Percentiles rank a stretch among this genome's conserved stretches.
Conservation (phyloP, 1,284 basidiomycete species). For the Ustilago esculenta region DNA sequence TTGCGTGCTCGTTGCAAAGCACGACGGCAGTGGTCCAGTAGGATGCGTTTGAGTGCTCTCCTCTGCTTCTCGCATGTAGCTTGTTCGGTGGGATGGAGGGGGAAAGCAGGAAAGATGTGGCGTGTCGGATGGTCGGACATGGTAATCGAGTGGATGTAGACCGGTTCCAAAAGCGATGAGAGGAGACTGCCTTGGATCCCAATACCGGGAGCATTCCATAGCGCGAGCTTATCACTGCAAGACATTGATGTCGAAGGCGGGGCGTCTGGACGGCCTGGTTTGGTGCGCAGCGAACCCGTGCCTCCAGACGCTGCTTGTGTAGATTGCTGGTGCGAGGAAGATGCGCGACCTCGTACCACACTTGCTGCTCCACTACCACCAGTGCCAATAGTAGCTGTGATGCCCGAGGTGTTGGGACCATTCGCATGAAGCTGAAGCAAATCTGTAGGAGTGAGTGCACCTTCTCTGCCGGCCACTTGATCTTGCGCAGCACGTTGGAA, state of each 20-base stretch:
- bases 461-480: neutral
- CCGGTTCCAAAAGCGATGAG: constrained; percentile 30
- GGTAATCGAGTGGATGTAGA: constrained; percentile 32
- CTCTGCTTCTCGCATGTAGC: constrained; percentile 1
- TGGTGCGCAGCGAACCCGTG: constrained; percentile 36
- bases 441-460: constrained; percentile 2
- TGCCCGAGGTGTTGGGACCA: neutral
- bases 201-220: constrained; percentile 36
- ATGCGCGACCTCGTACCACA: constrained; percentile 24
- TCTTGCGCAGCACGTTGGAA: constrained; percentile 41
- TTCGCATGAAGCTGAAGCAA: constrained; percentile 5
- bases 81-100: neutral
- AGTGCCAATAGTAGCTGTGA: neutral
- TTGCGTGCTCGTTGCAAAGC: constrained; percentile 4
- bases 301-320: too few relatives aligned
- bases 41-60: constrained; percentile 8
- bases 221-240: constrained; percentile 55
- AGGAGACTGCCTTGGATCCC: constrained; percentile 55
- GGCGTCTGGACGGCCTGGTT: constrained; percentile 55
- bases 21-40: constrained; percentile 13
- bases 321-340: neutral
- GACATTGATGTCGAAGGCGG: constrained; percentile 48
- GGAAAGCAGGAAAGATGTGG: constrained; percentile 30
- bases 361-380: neutral
- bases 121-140: constrained; percentile 28